phyloP scores from a whole-genome alignment of 495 filamentous ascomycete genomes.

The Lepidopterella palustris region DNA sequence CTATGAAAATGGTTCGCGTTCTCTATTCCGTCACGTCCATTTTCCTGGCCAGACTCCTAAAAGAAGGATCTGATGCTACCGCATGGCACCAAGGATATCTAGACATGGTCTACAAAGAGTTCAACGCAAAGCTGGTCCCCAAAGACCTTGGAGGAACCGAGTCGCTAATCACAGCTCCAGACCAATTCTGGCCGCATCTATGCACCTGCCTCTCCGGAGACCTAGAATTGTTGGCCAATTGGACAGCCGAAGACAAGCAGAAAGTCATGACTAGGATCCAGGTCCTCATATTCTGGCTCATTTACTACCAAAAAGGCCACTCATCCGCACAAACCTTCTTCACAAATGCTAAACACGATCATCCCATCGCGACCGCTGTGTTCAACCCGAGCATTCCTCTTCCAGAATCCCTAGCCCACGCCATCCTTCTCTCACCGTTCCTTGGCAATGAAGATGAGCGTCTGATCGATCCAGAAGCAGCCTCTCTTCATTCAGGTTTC shows the following conservation, averaged over 20 bases:
- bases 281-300: slow-evolving; percentile 28
- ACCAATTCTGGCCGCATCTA: slow-evolving; percentile 11
- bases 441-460: not conserved
- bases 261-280: slow-evolving; percentile 19
- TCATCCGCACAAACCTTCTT: slow-evolving; percentile 31
- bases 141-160: slow-evolving; percentile 14
- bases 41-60: slow-evolving; percentile 8
- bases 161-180: slow-evolving; percentile 7
- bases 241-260: not conserved
- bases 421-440: slow-evolving; percentile 14
- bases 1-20: slow-evolving; percentile 8
- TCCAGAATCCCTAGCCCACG: slow-evolving; percentile 8
- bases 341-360: slow-evolving; percentile 9
- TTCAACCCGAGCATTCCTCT: slow-evolving; percentile 14
- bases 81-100: slow-evolving; percentile 13
- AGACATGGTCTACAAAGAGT: slow-evolving; percentile 22
- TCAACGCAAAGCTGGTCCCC: slow-evolving; percentile 27
- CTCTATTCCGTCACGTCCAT: slow-evolving; percentile 8
- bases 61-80: not conserved
- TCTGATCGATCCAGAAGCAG: slow-evolving; percentile 6
- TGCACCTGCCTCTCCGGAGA: not conserved
- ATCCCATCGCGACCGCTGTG: slow-evolving; percentile 23
- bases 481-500: not conserved
- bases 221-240: not conserved
- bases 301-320: slow-evolving; percentile 27